Percentiles rank a stretch among this genome's conserved stretches.
These are phyloP conservation scores for Fagus crenata DNA, from an alignment of 306 rosid genomes.

Conservation along the genomic window DNA sequence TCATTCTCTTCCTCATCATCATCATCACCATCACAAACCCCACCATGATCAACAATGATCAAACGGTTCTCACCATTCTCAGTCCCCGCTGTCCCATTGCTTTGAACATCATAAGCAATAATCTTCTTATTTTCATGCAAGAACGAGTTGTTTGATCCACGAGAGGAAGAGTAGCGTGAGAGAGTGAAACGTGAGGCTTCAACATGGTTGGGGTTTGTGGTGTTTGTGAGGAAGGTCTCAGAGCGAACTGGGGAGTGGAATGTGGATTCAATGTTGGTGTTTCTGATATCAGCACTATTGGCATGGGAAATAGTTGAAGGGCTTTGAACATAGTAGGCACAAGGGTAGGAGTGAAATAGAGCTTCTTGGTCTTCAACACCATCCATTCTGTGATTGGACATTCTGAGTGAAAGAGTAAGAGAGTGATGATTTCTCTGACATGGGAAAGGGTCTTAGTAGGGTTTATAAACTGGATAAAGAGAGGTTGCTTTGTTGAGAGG, in stretches of 20 bases:
- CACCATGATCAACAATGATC: conserved; percentile 10
- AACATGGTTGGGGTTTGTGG: conserved; percentile 27
- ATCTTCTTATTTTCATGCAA: conserved; percentile 49
- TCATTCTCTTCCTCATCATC: not conserved
- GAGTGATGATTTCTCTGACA: conserved; percentile 9
- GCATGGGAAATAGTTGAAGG: conserved; percentile 78
- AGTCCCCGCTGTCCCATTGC: conserved; percentile 40
- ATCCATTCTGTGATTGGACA: conserved; percentile 35
- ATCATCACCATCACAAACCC: not conserved
- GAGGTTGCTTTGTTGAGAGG: conserved; percentile 20
- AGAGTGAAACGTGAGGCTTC: conserved; percentile 47
- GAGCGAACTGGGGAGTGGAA: conserved; percentile 45
- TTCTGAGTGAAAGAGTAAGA: conserved; percentile 22
- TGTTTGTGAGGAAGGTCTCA: conserved; percentile 32
- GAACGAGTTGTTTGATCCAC: conserved; percentile 64
- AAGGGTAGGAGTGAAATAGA: conserved; percentile 55
- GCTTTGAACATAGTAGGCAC: conserved; percentile 77
- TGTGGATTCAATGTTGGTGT: conserved; percentile 49
- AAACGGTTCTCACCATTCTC: conserved; percentile 46
- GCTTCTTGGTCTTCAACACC: conserved; percentile 64
- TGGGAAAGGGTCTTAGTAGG: conserved; percentile 28
- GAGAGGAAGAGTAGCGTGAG: conserved; percentile 64
- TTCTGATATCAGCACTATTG: conserved; percentile 49
- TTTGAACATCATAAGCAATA: conserved; percentile 52
- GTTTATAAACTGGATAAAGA: conserved; percentile 40